Base-by-base conservation (phyloP, 768 basidiomycete genomes). In the Lyophyllum semitale region DNA sequence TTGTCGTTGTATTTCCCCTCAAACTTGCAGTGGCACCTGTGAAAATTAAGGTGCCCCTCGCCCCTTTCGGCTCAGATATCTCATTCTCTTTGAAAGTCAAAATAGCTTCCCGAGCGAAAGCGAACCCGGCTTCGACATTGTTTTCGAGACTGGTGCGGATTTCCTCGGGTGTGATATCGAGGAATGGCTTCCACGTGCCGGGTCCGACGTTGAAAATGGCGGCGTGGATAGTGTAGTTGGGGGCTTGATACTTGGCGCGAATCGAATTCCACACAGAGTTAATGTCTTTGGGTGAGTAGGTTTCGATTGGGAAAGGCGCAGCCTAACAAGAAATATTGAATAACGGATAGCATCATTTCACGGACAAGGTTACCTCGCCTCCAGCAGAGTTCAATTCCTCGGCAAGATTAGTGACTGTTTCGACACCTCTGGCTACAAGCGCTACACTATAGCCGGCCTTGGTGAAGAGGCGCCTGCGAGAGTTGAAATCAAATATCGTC, bases 1-100 rank as follows among this genome's bases (percentile, higher is more conserved):
- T 85, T 0, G 87, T 88, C 0, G 68, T 71, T 2, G 72, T 71
- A 52, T 88, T 89, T 5, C 89, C 89, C 51, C 89, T 72, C 18
- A 81, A 52, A 50, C 83, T 77, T 6, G 89, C 84, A 7, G 89
- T 90, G 1, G 89, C 89, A 0, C 88, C 87, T 0, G 88, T 91
- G 64, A 89, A 88, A 13, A 89, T 78, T 44, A 91, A 68, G 0
- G 84, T 80, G 7, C 89, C 89, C 25, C 78, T 75, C 63, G 82
- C 81, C 11, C 85, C 83, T n/a, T 66, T 68, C 1, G 73, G 64
- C 45, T 78, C 70, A n/a, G 75, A 74, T 7, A 80, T 65, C 9
- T 77, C 74, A 59, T 85, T 86, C 42, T 78, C 74, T 63, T 84
- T 84, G 69, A 89, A 84, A 1, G 78, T 75, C 27, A 83, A 63